Evolutionary conservation across 1,139 yeast genomes (phyloP).

Genomic region (Debaryomyces udenii): DNA sequence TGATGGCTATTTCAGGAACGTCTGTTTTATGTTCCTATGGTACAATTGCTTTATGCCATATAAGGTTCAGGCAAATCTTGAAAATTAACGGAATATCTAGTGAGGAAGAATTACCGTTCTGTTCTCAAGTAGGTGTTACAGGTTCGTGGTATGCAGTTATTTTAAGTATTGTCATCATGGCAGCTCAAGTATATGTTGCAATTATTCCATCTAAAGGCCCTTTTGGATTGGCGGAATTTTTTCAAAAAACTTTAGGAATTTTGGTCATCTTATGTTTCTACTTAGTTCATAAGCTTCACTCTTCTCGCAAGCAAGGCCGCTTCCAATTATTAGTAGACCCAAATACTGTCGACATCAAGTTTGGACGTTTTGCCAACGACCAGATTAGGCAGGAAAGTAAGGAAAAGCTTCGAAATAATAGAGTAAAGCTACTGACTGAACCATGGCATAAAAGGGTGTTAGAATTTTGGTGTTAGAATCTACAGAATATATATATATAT

Average conservation of each 20-base stretch:
- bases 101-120: constrained; percentile 13
- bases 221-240: constrained; percentile 25
- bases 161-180: constrained; percentile 13
- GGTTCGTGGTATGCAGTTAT: constrained; percentile 18
- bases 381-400: constrained; percentile 5
- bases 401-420: constrained; percentile 2
- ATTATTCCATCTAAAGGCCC: constrained; percentile 26
- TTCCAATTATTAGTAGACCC: constrained; percentile 8
- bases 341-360: constrained; percentile 9
- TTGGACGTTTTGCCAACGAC: constrained; percentile 12
- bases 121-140: constrained; percentile 14
- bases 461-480: constrained; percentile 8
- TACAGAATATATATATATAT: background rate
- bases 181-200: constrained; percentile 25
- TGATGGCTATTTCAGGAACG: constrained; percentile 15
- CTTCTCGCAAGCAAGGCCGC: constrained; percentile 14
- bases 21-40: constrained; percentile 14
- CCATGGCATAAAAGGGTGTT: constrained; percentile 6
- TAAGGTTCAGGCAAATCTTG: constrained; percentile 14
- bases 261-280: constrained; percentile 27
- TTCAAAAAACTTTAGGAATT: constrained; percentile 28
- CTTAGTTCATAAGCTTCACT: constrained; percentile 28
- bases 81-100: constrained; percentile 10
- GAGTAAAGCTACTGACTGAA: background rate
- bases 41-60: constrained; percentile 15